Evolutionary conservation across 148 eudicot species (phyloP).

Genomic region (Pouteria glomerata): DNA sequence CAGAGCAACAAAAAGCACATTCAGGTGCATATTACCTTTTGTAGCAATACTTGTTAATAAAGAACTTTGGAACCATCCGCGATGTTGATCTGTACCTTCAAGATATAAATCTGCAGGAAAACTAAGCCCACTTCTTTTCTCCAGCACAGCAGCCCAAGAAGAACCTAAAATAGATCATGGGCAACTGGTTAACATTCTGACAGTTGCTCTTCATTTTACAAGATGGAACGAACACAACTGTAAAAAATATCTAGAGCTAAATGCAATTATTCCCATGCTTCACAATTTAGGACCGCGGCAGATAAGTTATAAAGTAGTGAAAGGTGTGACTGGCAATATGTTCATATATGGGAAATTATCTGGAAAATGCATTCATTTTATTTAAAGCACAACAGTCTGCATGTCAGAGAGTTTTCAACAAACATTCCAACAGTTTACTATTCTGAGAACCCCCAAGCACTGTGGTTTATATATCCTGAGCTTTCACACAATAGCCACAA

Average conservation of each 20-base stretch:
- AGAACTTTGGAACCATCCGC: constrained; percentile 99
- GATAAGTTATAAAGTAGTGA: not conserved
- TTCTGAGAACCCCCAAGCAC: not conserved
- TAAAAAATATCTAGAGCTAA: not conserved
- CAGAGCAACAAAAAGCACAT: not conserved
- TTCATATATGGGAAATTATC: not conserved
- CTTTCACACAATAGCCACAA: not conserved
- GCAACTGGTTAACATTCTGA: not conserved
- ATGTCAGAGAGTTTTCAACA: not conserved
- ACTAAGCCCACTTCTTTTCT: constrained; percentile 57
- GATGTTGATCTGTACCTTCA: constrained; percentile 99
- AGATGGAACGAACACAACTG: not conserved
- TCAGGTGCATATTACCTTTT: constrained; percentile 38
- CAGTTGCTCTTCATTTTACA: not conserved
- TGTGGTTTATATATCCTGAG: not conserved
- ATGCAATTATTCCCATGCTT: not conserved
- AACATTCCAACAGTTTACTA: not conserved
- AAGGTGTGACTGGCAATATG: not conserved
- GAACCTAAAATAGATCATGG: constrained; percentile 46
- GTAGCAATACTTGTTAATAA: constrained; percentile 89
- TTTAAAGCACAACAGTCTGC: not conserved
- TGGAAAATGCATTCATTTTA: not conserved
- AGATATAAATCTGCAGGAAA: constrained; percentile 92
- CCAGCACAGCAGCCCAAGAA: constrained; percentile 96
- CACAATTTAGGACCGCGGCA: not conserved